Evolutionary conservation across 139 green algal species (phyloP).

Genomic region (Klebsormidium nitens): DNA sequence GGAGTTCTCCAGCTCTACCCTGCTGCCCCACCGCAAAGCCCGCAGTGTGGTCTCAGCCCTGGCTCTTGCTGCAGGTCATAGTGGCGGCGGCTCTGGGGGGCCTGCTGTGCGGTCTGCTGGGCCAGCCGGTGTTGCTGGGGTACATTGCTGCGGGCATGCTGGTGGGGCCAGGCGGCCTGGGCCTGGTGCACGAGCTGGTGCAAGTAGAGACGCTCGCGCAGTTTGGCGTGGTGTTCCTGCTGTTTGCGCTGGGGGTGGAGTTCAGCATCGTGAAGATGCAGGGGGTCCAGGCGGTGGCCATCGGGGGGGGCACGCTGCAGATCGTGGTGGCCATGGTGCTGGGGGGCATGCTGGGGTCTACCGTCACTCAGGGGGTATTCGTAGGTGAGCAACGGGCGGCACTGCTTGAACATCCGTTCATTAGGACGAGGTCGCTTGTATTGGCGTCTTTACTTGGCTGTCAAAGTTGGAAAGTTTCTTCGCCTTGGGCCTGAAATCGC

Average conservation of each 20-base stretch:
- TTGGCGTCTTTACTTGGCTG: too few relatives aligned
- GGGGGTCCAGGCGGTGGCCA: slow-evolving; percentile 69
- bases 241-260: slow-evolving; percentile 92
- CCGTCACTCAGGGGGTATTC: slow-evolving; percentile 70
- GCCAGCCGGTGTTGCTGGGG: slow-evolving; percentile 72
- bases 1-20: too few relatives aligned
- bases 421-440: too few relatives aligned
- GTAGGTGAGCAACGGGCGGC: slow-evolving; percentile 57
- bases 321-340: slow-evolving; percentile 55
- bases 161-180: slow-evolving; percentile 83
- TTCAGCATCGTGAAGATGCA: slow-evolving; percentile 76
- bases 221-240: slow-evolving; percentile 89
- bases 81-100: slow-evolving; percentile 57
- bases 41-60: too few relatives aligned
- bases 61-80: too few relatives aligned
- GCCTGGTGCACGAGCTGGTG: slow-evolving; percentile 72
- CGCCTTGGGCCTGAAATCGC: too few relatives aligned
- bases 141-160: slow-evolving; percentile 90
- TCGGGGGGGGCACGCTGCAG: slow-evolving; percentile 61
- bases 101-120: slow-evolving; percentile 61
- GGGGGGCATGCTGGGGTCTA: slow-evolving; percentile 30
- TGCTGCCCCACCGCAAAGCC: too few relatives aligned
- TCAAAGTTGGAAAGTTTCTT: too few relatives aligned
- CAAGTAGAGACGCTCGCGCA: slow-evolving; percentile 85
- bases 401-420: too few relatives aligned